Base-by-base conservation (phyloP, 2,329 filamentous ascomycete species). In the Aaosphaeria pasadenensis region DNA sequence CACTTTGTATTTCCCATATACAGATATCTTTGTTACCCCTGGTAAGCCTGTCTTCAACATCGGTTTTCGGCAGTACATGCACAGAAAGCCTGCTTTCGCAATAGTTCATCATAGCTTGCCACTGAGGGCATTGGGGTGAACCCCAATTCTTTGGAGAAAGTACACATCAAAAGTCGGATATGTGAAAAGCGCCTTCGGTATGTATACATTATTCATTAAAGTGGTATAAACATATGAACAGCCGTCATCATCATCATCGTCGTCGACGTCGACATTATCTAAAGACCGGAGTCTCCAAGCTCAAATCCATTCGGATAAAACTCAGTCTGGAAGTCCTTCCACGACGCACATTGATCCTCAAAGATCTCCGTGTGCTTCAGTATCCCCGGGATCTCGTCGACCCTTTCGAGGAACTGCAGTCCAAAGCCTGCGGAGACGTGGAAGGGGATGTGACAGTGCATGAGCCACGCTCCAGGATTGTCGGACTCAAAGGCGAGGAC, bases 351-450 rank as follows among this genome's bases (percentile, higher is more conserved):
- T 6, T 56, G 56, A 13, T 60, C 50, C 29, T 60, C 44, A 56
- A 67, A 59, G 1, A 40, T 55, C 1, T 45, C 49, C 1, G 63
- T 46, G 11, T 52, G 43, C 11, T 62, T 62, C 13, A 55, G 50
- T 3, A 44, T 45, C 2, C 44, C 41, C 5, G 51, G 17, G 11
- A 71, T 68, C 30, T 68, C 64, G 4, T 48, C 51, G 11, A 64
- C 59, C 32, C 70, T 58, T 57, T 79, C 81, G 0, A 82, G 51
- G 55, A 82, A 81, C 55, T 83, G 77, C 4, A 82, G 66, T 4
- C 71, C 74, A 13, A 86, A 71, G 3, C 69, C 69, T 0, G 58
- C 60, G 9, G 63, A 56, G 11, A 70, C 47, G 47, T 70, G 67
- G 53, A 69, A 69, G 3, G 64, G 66, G 11, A 71, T 68, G 39